Evolutionary conservation across 192 early-diverging fungal genomes (phyloP).

Genomic region (Spinellus fusiger): DNA sequence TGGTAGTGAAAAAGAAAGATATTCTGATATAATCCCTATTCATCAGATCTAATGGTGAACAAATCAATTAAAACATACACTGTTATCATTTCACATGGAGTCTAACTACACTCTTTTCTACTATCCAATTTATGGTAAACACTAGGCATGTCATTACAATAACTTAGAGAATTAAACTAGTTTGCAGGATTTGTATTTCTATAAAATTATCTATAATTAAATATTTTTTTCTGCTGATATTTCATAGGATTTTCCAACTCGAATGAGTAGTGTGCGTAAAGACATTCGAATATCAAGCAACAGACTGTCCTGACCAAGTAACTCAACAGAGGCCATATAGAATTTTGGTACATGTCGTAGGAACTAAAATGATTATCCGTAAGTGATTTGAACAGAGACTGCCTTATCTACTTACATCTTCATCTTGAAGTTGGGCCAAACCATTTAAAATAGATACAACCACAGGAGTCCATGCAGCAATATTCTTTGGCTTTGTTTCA

Average conservation of each 20-base stretch:
- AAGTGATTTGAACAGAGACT: not conserved
- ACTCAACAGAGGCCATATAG: constrained; percentile 58
- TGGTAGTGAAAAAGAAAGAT: too few relatives aligned
- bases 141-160: too few relatives aligned
- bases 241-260: constrained; percentile 38
- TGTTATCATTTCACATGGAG: too few relatives aligned
- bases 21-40: too few relatives aligned
- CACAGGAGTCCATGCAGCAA: constrained; percentile 72
- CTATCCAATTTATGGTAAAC: too few relatives aligned
- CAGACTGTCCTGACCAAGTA: constrained; percentile 56
- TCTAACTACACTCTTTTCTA: too few relatives aligned
- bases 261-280: constrained; percentile 41
- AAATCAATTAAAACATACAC: too few relatives aligned
- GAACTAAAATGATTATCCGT: constrained; percentile 38
- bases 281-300: constrained; percentile 51
- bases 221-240: constrained; percentile 10
- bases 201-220: not conserved
- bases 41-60: too few relatives aligned
- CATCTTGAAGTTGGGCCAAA: constrained; percentile 59
- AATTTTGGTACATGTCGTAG: constrained; percentile 49
- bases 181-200: not conserved
- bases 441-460: constrained; percentile 66
- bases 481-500: constrained; percentile 63
- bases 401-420: constrained; percentile 35
- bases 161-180: too few relatives aligned